Percentiles rank a stretch among this genome's conserved stretches.
Evolutionary conservation across 495 filamentous ascomycete genomes (phyloP).

Genomic region (Aspergillus nidulans): DNA sequence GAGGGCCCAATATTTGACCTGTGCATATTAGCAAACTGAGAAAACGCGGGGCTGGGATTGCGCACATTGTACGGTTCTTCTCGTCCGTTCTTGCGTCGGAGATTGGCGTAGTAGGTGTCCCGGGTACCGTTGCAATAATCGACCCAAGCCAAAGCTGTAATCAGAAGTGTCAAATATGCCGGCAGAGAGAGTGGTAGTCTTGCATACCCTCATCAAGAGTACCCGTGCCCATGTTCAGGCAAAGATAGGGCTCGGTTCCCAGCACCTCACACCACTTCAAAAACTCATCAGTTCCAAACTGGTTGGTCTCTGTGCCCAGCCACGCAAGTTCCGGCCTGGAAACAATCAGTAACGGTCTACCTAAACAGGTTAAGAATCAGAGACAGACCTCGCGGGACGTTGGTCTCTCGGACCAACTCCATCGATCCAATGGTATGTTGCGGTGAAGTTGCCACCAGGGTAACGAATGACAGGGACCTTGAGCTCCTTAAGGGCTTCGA

Average conservation of each 20-base stretch:
- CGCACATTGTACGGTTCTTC: conserved; percentile 67
- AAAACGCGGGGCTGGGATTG: not conserved
- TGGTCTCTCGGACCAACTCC: conserved; percentile 67
- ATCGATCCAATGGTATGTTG: conserved; percentile 81
- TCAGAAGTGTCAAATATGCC: not conserved
- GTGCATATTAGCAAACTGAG: not conserved
- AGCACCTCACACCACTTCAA: conserved; percentile 70
- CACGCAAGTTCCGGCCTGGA: conserved; percentile 67
- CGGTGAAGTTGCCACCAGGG: conserved; percentile 75
- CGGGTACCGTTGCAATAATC: conserved; percentile 74
- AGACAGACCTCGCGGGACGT: conserved; percentile 49
- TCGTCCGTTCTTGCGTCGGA: conserved; percentile 66
- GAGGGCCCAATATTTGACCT: conserved; percentile 62
- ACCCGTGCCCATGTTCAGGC: conserved; percentile 69
- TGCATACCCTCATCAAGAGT: conserved; percentile 64
- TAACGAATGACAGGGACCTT: conserved; percentile 72
- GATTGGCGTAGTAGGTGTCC: conserved; percentile 74
- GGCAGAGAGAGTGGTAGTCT: not conserved
- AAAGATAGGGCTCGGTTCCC: conserved; percentile 67
- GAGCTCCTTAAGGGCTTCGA: conserved; percentile 63
- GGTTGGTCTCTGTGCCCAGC: conserved; percentile 68
- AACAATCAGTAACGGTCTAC: not conserved
- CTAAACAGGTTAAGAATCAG: not conserved
- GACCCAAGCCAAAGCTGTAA: conserved; percentile 62
- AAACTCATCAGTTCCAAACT: conserved; percentile 81